phyloP scores from a whole-genome alignment of 1,139 yeast species.

The Yamadazyma siamensis region DNA sequence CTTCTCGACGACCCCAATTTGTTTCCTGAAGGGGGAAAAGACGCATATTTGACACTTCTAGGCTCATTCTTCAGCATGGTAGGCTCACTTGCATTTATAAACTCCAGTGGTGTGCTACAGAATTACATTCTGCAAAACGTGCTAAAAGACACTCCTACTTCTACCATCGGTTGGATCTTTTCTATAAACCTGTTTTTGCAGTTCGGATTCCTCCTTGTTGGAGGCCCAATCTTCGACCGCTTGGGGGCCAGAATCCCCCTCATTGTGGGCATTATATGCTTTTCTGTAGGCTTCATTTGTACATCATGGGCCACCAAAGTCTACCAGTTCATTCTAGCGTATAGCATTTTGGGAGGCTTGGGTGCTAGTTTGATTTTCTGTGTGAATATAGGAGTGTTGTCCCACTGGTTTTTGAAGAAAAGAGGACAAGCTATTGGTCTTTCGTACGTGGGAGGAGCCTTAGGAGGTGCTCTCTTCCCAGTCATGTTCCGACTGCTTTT shows the following conservation, averaged over 20 bases:
- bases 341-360: slow-evolving; percentile 55
- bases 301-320: slow-evolving; percentile 50
- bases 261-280: slow-evolving; percentile 42
- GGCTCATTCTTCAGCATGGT: slow-evolving; percentile 61
- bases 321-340: slow-evolving; percentile 59
- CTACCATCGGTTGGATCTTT: slow-evolving; percentile 33
- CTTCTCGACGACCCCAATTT: slow-evolving; percentile 20
- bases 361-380: slow-evolving; percentile 59
- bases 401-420: slow-evolving; percentile 59
- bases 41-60: slow-evolving; percentile 56
- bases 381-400: slow-evolving; percentile 55
- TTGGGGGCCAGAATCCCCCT: slow-evolving; percentile 51
- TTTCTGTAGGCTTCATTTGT: slow-evolving; percentile 47
- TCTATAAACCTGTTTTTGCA: slow-evolving; percentile 27
- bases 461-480: slow-evolving; percentile 63
- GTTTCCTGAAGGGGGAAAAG: slow-evolving; percentile 63
- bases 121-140: slow-evolving; percentile 20
- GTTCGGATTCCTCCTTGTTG: slow-evolving; percentile 54
- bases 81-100: slow-evolving; percentile 59
- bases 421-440: slow-evolving; percentile 57
- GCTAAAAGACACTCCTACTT: slow-evolving; percentile 16
- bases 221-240: slow-evolving; percentile 50
- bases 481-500: slow-evolving; percentile 49
- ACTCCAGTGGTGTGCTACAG: slow-evolving; percentile 36
- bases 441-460: slow-evolving; percentile 60